Evolutionary conservation across 768 basidiomycete species (phyloP).

Genomic region (Xerocomellus dryophilus): DNA sequence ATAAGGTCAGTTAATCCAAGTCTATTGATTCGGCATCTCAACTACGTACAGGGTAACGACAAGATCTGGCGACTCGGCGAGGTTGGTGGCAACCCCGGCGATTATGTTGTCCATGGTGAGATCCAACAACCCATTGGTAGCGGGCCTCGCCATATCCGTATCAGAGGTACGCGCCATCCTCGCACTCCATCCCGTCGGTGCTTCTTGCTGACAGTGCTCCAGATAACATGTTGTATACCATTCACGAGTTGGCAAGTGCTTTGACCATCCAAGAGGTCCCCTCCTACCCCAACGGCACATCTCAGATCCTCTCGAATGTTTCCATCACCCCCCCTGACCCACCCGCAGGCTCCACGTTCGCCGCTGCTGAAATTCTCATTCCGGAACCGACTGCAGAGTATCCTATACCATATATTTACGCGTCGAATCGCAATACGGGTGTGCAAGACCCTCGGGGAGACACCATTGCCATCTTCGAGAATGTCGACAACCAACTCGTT

Average conservation of each 20-base stretch:
- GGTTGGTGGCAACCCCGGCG: constrained; percentile 36
- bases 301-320: constrained; percentile 48
- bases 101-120: constrained; percentile 55
- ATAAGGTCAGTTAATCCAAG: constrained; percentile 46
- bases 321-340: constrained; percentile 46
- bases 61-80: constrained; percentile 63
- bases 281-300: constrained; percentile 45
- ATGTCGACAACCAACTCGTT: constrained; percentile 36
- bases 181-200: neutral
- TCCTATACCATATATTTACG: constrained; percentile 56
- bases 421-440: constrained; percentile 63
- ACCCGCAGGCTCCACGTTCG: constrained; percentile 40
- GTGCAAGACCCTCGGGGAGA: constrained; percentile 53
- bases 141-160: constrained; percentile 55
- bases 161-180: constrained; percentile 30
- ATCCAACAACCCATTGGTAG: constrained; percentile 62
- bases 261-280: constrained; percentile 55
- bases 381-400: constrained; percentile 46
- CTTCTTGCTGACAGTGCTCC: constrained; percentile 2
- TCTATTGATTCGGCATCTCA: neutral
- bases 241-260: constrained; percentile 57
- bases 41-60: constrained; percentile 51
- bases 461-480: constrained; percentile 60
- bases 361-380: constrained; percentile 63
- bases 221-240: constrained; percentile 50